Evolutionary conservation across 306 rosid genomes (phyloP).

Genomic region (Alnus rubra): DNA sequence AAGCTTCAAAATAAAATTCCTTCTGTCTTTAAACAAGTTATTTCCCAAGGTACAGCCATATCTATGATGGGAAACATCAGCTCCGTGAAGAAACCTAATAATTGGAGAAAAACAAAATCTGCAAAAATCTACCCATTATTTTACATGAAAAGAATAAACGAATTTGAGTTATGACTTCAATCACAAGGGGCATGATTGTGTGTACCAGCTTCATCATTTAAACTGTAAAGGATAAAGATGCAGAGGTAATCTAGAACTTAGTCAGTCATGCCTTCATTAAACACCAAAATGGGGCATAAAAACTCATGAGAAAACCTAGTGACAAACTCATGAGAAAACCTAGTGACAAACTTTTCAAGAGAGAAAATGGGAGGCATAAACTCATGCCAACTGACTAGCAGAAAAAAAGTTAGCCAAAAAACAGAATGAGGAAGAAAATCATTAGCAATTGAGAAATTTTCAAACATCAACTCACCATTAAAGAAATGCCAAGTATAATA

Average conservation of each 20-base stretch:
- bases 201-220: slow-evolving; percentile 8
- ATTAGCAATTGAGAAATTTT: slow-evolving; percentile 1
- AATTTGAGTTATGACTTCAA: neutral
- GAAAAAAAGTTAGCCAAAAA: neutral
- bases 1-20: neutral
- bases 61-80: neutral
- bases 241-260: neutral
- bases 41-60: neutral
- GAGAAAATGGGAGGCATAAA: neutral
- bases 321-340: neutral
- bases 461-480: neutral
- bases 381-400: neutral
- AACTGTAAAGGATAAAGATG: slow-evolving; percentile 1
- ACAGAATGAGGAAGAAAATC: neutral
- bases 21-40: neutral
- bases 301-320: too few species aligned
- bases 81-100: neutral
- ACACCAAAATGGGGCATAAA: too few species aligned
- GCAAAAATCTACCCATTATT: neutral
- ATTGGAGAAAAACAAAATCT: neutral
- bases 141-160: neutral
- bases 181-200: neutral
- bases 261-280: neutral
- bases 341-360: neutral
- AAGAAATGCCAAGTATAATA: neutral